Evolutionary conservation across 31 red algal genomes (phyloP).

Genomic region (Pterothamnion heteromorphum): DNA sequence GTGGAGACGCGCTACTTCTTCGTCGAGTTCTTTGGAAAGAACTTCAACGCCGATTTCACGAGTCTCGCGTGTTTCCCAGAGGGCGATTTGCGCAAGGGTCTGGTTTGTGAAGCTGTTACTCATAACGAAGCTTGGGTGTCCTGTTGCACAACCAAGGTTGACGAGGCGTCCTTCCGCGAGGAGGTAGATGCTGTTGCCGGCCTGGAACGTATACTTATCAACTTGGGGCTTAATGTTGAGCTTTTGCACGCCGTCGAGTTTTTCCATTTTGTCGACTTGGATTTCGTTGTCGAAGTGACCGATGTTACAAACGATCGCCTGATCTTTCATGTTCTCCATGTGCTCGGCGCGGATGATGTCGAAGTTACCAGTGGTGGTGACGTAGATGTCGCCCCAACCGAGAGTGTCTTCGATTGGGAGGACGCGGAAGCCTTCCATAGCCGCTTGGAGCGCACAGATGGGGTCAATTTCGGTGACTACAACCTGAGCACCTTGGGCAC

Average conservation of each 20-base stretch:
- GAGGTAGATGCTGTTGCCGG: constrained; percentile 86
- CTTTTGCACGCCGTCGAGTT: constrained; percentile 62
- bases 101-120: constrained; percentile 98
- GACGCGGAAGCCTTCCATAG: constrained; percentile 97
- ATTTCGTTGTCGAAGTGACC: constrained; percentile 99
- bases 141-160: constrained; percentile 96
- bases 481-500: constrained; percentile 73
- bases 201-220: constrained; percentile 75
- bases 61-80: constrained; percentile 71
- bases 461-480: constrained; percentile 93
- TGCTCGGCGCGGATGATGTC: constrained; percentile 79
- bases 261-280: constrained; percentile 79
- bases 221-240: constrained; percentile 92
- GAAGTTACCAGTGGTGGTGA: constrained; percentile 94
- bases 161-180: constrained; percentile 96
- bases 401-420: constrained; percentile 75
- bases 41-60: constrained; percentile 97
- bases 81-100: constrained; percentile 93
- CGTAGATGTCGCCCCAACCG: constrained; percentile 69
- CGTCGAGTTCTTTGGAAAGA: constrained; percentile 90
- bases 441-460: constrained; percentile 93
- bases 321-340: constrained; percentile 96
- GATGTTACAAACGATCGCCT: constrained; percentile 96
- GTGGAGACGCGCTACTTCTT: constrained; percentile 96
- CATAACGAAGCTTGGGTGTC: constrained; percentile 99